phyloP scores from a whole-genome alignment of 2,329 filamentous ascomycete species.

The Fusarium musae region DNA sequence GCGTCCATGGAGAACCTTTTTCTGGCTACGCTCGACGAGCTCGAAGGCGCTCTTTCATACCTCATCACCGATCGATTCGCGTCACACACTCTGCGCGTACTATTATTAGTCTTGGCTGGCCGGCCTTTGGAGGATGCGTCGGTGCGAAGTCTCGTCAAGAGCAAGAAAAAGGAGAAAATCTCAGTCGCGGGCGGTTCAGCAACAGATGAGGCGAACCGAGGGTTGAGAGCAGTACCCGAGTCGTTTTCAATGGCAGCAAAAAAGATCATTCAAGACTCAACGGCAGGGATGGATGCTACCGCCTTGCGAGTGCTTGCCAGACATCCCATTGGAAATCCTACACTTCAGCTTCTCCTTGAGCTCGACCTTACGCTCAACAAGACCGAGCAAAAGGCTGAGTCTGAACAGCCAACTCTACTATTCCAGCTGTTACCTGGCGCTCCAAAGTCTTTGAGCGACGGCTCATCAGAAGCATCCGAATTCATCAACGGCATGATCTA shows the following conservation, averaged over 20 bases:
- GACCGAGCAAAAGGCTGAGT: conserved; percentile 54
- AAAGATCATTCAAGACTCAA: conserved; percentile 83
- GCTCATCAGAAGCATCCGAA: conserved; percentile 74
- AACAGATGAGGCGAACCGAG: conserved; percentile 57
- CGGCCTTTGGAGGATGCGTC: conserved; percentile 77
- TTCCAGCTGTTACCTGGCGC: conserved; percentile 82
- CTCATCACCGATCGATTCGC: conserved; percentile 89
- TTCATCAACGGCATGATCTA: conserved; percentile 92
- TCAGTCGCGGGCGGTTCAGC: conserved; percentile 67
- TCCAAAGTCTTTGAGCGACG: conserved; percentile 74
- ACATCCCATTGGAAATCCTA: conserved; percentile 91
- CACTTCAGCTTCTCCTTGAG: conserved; percentile 89
- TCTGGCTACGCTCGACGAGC: conserved; percentile 82
- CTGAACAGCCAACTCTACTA: conserved; percentile 67
- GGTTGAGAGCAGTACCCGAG: conserved; percentile 73
- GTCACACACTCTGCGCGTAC: conserved; percentile 87
- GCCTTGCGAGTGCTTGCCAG: conserved; percentile 86
- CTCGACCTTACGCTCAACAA: conserved; percentile 83
- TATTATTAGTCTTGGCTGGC: conserved; percentile 87
- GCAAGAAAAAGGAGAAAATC: conserved; percentile 91
- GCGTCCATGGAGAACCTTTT: conserved; percentile 86
- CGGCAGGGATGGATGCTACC: conserved; percentile 78
- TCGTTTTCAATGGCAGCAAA: conserved; percentile 81
- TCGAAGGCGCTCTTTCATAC: conserved; percentile 85
- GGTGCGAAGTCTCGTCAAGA: conserved; percentile 81